These are phyloP conservation scores for Sphaceloma murrayae DNA, from an alignment of 2,329 filamentous ascomycete genomes.

Conservation along the genomic window DNA sequence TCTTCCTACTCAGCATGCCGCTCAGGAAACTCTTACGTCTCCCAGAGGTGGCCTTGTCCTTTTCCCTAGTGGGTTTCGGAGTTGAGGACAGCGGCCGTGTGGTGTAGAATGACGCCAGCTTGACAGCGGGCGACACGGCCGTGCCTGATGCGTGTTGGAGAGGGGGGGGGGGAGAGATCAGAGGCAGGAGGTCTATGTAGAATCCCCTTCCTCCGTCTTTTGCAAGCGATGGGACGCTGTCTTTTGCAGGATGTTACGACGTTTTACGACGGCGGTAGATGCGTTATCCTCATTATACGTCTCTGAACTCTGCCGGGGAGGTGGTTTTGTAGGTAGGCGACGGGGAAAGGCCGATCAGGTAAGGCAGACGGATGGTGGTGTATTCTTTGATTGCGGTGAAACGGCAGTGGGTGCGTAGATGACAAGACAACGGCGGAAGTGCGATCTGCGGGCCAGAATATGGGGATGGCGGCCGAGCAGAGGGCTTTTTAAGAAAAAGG, in stretches of 20 bases:
- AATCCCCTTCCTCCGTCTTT: constrained; percentile 8
- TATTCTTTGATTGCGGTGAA: constrained; percentile 12
- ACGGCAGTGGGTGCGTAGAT: constrained; percentile 10
- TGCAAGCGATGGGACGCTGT: not conserved
- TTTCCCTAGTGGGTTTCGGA: constrained; percentile 1
- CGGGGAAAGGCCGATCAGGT: not conserved
- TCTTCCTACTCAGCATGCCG: constrained; percentile 16
- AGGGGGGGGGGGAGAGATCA: too few relatives aligned
- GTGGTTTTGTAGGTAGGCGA: not conserved
- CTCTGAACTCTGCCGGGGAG: constrained; percentile 12
- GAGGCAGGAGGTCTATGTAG: constrained; percentile 1
- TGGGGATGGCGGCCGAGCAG: not conserved
- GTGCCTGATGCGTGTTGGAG: constrained; percentile 2
- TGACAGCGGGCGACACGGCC: constrained; percentile 16
- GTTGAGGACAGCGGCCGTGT: constrained; percentile 11
- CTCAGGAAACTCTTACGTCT: constrained; percentile 16
- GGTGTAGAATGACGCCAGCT: constrained; percentile 19
- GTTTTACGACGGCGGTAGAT: constrained; percentile 12
- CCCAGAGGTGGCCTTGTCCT: constrained; percentile 11
- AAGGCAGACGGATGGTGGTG: too few relatives aligned
- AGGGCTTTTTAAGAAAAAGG: not conserved
- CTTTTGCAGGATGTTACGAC: not conserved
- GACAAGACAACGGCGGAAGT: constrained; percentile 7
- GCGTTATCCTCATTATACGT: constrained; percentile 13
- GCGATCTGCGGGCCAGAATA: not conserved